Base-by-base conservation (phyloP, 192 early-diverging fungal genomes). In the Linnemannia hyalina region DNA sequence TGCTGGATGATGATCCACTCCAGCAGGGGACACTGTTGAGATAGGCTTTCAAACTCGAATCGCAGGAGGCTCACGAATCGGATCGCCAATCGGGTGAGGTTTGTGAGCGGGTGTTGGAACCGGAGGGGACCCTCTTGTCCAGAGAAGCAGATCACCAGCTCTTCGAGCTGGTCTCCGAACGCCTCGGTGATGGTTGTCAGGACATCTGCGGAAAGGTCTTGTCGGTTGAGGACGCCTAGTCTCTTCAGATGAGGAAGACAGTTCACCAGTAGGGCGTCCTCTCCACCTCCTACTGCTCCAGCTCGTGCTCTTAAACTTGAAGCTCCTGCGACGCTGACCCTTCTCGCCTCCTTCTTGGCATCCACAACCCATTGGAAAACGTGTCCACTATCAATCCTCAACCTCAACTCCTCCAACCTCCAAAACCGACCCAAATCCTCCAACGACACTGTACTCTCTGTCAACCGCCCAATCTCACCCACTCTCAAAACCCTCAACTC, bases 221-320 rank as follows among this genome's bases (percentile, higher is more conserved):
- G 6, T 29, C 9, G 9, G 32, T 18, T 42, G 32, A 38, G n/a
- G 40, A 46, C 20, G 7, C 73, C 74, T 36, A 81, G 68, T 22
- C 16, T 70, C 29, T 70, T 81, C 68, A 81, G 74, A 11, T 32
- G 52, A 70, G 80, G 80, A 9, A 81, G 80, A 63, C 73, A 81
- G 1, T 41, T 38, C 4, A 5, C 23, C 20, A 54, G 74, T 41
- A 18, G 52, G 18, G 63, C 41, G 1, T 42, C 70, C 36, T 22
- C 70, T 20, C 36, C 22, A 11, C 23, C 6, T 9, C 20, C 15
- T 71, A 22, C 40, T 71, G 22, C 18, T 35, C 29, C 22, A 42
- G 41, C 16, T 38, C 70, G 0, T 42, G 32, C 36, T 38, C 70
- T 6, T 36, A 54, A 4, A 15, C 60, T 26, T 32, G 26, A 13